Percentiles rank a stretch among this genome's conserved stretches.
phyloP scores from a whole-genome alignment of 495 filamentous ascomycete genomes.

The Neurospora sp. region DNA sequence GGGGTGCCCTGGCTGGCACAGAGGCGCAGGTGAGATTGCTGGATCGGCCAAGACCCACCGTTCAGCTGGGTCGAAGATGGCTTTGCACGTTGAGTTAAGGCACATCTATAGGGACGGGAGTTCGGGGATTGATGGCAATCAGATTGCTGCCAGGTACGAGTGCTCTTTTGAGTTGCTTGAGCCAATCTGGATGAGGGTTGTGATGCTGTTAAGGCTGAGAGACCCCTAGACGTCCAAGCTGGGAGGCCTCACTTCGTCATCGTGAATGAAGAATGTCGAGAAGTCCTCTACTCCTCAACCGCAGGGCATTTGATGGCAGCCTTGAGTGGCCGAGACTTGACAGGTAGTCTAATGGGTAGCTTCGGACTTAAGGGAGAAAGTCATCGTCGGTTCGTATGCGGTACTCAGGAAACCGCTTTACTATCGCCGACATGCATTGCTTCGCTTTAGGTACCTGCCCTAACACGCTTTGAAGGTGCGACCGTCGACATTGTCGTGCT shows the following conservation, averaged over 20 bases:
- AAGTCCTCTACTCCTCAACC: neutral
- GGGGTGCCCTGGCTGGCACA: neutral
- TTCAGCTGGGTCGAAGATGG: neutral
- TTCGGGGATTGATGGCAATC: neutral
- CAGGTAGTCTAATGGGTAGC: neutral
- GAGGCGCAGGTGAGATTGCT: neutral
- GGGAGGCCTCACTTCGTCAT: neutral
- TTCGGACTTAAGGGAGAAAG: neutral
- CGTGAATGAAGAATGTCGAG: neutral
- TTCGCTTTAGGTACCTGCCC: neutral
- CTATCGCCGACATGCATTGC: neutral
- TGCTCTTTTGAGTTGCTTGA: neutral
- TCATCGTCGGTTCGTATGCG: neutral
- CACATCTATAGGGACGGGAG: neutral
- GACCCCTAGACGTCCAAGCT: neutral
- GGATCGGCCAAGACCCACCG: neutral
- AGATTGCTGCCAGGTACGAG: neutral
- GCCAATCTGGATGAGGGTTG: neutral
- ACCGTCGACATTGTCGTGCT: neutral
- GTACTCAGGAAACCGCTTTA: neutral
- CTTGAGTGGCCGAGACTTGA: neutral
- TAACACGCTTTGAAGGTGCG: neutral
- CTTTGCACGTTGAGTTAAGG: neutral
- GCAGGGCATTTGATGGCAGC: neutral
- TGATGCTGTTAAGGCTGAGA: neutral